A percentile compares a stretch with the other conserved stretches of the same genome.
Evolutionary conservation across 306 rosid species (phyloP).

Genomic region (Sicyos edulis): DNA sequence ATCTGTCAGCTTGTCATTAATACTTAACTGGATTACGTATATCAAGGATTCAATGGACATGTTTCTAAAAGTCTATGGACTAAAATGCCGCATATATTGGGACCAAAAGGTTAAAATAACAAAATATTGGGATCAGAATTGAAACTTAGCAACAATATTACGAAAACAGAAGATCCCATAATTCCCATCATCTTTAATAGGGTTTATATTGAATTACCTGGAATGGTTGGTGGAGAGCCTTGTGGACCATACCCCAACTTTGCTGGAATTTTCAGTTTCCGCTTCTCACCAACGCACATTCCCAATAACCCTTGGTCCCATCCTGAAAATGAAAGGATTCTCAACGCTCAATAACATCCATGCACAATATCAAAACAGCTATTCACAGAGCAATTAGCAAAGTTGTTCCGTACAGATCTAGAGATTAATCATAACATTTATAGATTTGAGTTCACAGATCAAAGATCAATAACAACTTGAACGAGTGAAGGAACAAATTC

Average conservation of each 20-base stretch:
- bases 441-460: neutral
- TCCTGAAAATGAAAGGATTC: slow-evolving; percentile 41
- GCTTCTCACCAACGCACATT: slow-evolving; percentile 92
- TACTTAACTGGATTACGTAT: too few relatives aligned
- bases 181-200: neutral
- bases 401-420: neutral
- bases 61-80: neutral
- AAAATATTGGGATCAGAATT: neutral
- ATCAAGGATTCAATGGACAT: neutral
- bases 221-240: slow-evolving; percentile 91
- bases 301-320: slow-evolving; percentile 98
- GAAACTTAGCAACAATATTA: too few relatives aligned
- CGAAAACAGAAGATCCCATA: slow-evolving; percentile 1
- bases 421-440: neutral
- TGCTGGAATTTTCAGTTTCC: slow-evolving; percentile 90
- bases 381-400: neutral
- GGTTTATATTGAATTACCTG: slow-evolving; percentile 39
- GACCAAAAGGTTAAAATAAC: neutral
- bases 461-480: neutral
- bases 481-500: neutral
- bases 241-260: slow-evolving; percentile 87
- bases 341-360: neutral
- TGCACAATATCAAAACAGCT: neutral
- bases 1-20: too few relatives aligned
- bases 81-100: neutral